Conservation (phyloP, 257 asterid species). For the Ilex asprella region DNA sequence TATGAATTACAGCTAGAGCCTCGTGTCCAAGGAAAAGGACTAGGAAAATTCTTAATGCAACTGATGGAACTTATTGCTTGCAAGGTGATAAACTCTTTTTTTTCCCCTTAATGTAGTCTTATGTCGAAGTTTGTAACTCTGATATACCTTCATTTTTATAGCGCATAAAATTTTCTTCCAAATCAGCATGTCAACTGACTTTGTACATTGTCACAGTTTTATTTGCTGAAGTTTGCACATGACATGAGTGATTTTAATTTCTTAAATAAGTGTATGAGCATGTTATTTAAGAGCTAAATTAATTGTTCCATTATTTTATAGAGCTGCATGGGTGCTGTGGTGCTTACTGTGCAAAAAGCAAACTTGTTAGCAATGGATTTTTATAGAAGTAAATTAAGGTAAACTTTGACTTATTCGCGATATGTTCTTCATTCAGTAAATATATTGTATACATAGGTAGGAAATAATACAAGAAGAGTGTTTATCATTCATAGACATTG, state of each 20-base stretch:
- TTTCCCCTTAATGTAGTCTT: neutral
- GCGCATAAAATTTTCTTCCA: neutral
- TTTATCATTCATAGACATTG: no score
- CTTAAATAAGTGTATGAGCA: neutral
- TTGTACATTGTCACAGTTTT: neutral
- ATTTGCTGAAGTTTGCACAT: neutral
- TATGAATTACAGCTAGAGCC: constrained; percentile 85
- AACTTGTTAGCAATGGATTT: constrained; percentile 66
- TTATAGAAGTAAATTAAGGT: constrained; percentile 60
- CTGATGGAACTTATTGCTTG: constrained; percentile 73
- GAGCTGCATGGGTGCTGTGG: constrained; percentile 76
- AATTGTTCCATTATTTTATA: constrained; percentile 23
- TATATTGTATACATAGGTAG: neutral
- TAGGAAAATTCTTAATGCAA: constrained; percentile 74
- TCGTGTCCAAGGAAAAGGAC: constrained; percentile 76
- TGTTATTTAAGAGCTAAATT: constrained; percentile 13
- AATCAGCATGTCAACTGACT: neutral
- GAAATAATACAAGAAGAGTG: no score
- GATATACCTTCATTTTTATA: no score
- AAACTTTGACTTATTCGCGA: constrained; percentile 8
- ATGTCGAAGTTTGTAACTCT: no score
- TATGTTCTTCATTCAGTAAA: constrained; percentile 1
- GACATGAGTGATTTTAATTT: no score
- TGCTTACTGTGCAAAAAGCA: constrained; percentile 83
- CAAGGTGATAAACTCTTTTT: constrained; percentile 34